Conservation (phyloP, 2,329 filamentous ascomycete genomes). For the Corniculantispora saksenae region DNA sequence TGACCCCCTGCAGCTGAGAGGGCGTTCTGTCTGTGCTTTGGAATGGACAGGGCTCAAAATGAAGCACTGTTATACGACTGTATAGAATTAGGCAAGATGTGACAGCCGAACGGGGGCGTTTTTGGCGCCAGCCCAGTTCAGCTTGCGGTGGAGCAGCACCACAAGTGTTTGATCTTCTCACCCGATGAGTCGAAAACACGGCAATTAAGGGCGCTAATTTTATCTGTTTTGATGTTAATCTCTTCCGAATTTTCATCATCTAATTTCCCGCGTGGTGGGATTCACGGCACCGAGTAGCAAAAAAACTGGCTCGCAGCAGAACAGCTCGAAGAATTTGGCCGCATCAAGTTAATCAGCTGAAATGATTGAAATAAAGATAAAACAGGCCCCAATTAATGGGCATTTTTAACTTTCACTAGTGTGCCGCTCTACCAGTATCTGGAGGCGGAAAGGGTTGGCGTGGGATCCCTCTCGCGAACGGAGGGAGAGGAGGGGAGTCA, state of each 20-base stretch:
- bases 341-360: too few species aligned
- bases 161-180: slow-evolving; percentile 1
- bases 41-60: not conserved
- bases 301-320: too few species aligned
- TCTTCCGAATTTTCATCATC: not conserved
- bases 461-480: too few species aligned
- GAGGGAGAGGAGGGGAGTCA: too few species aligned
- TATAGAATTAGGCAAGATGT: not conserved
- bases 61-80: not conserved
- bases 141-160: slow-evolving; percentile 4
- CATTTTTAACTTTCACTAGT: too few species aligned
- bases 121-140: not conserved
- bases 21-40: not conserved
- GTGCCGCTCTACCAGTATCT: too few species aligned
- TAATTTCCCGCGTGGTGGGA: not conserved
- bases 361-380: too few species aligned
- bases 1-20: not conserved
- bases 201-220: not conserved
- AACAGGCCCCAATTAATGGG: too few species aligned
- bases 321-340: too few species aligned
- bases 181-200: slow-evolving; percentile 3
- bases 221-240: not conserved
- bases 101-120: not conserved
- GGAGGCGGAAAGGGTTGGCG: too few species aligned
- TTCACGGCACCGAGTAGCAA: too few species aligned